These are phyloP conservation scores for Brasilioporus rufonigricans DNA, from an alignment of 768 basidiomycete genomes.

Conservation along the genomic window DNA sequence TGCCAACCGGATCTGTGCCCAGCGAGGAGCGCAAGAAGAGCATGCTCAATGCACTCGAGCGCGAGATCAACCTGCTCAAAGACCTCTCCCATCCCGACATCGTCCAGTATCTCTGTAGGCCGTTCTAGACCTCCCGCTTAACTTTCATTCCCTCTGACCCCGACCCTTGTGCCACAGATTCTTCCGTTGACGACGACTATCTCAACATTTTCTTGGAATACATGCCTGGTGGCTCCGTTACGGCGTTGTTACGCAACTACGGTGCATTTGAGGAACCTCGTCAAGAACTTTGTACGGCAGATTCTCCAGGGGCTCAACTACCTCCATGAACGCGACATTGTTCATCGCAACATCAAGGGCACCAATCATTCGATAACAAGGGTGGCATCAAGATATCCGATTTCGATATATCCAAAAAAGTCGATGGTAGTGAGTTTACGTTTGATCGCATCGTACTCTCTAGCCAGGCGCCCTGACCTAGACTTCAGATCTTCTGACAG, in stretches of 20 bases:
- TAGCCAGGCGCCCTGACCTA: background rate
- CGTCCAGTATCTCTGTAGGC: conserved; percentile 94
- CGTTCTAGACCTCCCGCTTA: background rate
- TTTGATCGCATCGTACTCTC: background rate
- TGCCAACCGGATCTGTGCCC: conserved; percentile 76
- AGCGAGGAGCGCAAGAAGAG: conserved; percentile 92
- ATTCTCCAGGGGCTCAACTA: conserved; percentile 88
- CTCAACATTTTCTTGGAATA: conserved; percentile 98
- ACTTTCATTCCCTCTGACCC: background rate
- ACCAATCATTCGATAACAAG: conserved; percentile 99
- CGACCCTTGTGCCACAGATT: conserved; percentile 55
- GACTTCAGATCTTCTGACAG: conserved; percentile 42
- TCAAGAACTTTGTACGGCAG: conserved; percentile 90
- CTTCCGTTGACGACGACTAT: conserved; percentile 84
- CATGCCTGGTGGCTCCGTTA: conserved; percentile 93
- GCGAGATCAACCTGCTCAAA: conserved; percentile 92
- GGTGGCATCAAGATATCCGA: conserved; percentile 97
- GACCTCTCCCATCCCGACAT: conserved; percentile 94
- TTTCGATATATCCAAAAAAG: conserved; percentile 96
- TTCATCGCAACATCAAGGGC: conserved; percentile 98
- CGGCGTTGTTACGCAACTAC: conserved; percentile 83
- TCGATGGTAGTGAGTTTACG: conserved; percentile 78
- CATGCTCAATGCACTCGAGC: conserved; percentile 89
- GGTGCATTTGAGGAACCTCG: conserved; percentile 94
- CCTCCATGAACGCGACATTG: conserved; percentile 89